Conservation (phyloP, 345 rosid species). For the Camelina sativa region DNA sequence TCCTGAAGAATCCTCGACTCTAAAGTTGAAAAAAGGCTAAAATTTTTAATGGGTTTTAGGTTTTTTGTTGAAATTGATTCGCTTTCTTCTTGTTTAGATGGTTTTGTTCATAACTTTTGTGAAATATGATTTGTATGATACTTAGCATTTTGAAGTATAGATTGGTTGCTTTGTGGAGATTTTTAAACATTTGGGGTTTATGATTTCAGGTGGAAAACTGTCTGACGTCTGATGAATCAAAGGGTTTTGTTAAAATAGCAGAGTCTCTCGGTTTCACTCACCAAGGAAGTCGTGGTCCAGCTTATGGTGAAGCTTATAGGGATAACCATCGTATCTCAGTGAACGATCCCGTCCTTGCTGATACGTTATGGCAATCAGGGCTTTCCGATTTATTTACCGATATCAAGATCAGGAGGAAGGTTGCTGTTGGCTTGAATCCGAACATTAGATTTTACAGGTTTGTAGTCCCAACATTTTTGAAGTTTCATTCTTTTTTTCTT, state of each 20-base stretch:
- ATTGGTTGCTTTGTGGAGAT: conserved; percentile 2
- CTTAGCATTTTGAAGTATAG: neutral
- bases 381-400: conserved; percentile 62
- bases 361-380: conserved; percentile 76
- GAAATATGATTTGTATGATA: too few relatives aligned
- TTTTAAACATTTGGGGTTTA: neutral
- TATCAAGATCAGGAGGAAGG: conserved; percentile 74
- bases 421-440: conserved; percentile 88
- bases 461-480: neutral
- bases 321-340: conserved; percentile 84
- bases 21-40: neutral
- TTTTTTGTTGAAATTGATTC: neutral
- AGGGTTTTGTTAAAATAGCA: conserved; percentile 63
- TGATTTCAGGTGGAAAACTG: conserved; percentile 68
- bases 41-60: neutral
- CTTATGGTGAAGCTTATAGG: conserved; percentile 86
- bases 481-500: conserved; percentile 4
- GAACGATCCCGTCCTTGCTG: conserved; percentile 71
- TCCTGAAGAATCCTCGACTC: neutral
- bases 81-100: too few relatives aligned
- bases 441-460: conserved; percentile 89
- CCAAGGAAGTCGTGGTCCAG: conserved; percentile 95
- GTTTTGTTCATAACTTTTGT: too few relatives aligned
- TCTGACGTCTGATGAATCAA: conserved; percentile 70
- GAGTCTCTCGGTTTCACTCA: conserved; percentile 83